Percentiles rank a stretch among this genome's conserved stretches.
Conservation (phyloP, 176 grass and related monocot genomes). For the sorghum (Sorghum bicolor) region Sorghum_bicolor_NCBIv3 NC_012871.2:72797001-72797500, state of each 20-base stretch:
- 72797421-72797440: not conserved
- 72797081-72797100: not conserved
- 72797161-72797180: not conserved
- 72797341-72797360: not conserved
- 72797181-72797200: not conserved
- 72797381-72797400: not conserved
- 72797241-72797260: no score
- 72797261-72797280: no score
- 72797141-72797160: no score
- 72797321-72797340: no score
- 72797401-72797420: no score
- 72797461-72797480: not conserved
- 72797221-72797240: not conserved
- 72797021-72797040: not conserved
- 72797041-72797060: not conserved
- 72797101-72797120: not conserved
- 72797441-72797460: not conserved
- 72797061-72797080: not conserved
- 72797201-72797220: not conserved
- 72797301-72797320: no score
- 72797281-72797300: no score
- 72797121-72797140: no score
- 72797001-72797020: slow-evolving; percentile 34
- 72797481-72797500: not conserved
- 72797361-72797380: not conserved